These are phyloP conservation scores for Aspergillus clavatus DNA, from an alignment of 2,329 filamentous ascomycete species.

Conservation along the genomic window DNA sequence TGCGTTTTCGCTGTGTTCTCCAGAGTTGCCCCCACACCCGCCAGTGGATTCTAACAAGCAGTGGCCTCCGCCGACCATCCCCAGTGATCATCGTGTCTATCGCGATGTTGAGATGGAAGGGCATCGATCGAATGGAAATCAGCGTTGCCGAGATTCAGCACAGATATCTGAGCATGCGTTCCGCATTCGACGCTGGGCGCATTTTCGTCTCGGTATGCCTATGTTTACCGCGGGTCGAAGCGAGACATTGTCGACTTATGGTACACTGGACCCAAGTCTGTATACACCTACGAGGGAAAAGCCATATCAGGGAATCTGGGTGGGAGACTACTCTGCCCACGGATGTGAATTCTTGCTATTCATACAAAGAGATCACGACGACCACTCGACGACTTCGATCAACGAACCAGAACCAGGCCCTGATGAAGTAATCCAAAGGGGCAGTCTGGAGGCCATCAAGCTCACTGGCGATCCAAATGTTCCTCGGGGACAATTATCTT, in stretches of 20 bases:
- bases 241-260: slow-evolving; percentile 57
- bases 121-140: slow-evolving; percentile 41
- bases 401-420: slow-evolving; percentile 43
- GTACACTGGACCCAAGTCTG: slow-evolving; percentile 66
- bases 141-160: slow-evolving; percentile 48
- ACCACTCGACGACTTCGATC: slow-evolving; percentile 40
- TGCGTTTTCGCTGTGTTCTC: slow-evolving; percentile 62
- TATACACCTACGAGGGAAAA: slow-evolving; percentile 77
- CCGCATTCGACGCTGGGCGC: slow-evolving; percentile 70
- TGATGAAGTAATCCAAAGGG: slow-evolving; percentile 52
- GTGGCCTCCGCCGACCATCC: slow-evolving; percentile 73
- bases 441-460: slow-evolving; percentile 77
- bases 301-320: slow-evolving; percentile 87
- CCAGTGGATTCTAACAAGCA: slow-evolving; percentile 47
- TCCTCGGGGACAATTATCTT: slow-evolving; percentile 78
- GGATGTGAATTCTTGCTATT: slow-evolving; percentile 85
- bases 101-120: slow-evolving; percentile 44
- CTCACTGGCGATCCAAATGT: slow-evolving; percentile 89
- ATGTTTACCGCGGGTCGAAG: slow-evolving; percentile 21
- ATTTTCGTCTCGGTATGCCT: slow-evolving; percentile 52
- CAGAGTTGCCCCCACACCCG: slow-evolving; percentile 37
- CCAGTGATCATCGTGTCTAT: slow-evolving; percentile 55
- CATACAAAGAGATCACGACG: slow-evolving; percentile 59
- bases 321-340: slow-evolving; percentile 82
- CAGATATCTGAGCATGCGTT: slow-evolving; percentile 69